Evolutionary conservation across 306 rosid species (phyloP).

Genomic region (Spatholobus suberectus): DNA sequence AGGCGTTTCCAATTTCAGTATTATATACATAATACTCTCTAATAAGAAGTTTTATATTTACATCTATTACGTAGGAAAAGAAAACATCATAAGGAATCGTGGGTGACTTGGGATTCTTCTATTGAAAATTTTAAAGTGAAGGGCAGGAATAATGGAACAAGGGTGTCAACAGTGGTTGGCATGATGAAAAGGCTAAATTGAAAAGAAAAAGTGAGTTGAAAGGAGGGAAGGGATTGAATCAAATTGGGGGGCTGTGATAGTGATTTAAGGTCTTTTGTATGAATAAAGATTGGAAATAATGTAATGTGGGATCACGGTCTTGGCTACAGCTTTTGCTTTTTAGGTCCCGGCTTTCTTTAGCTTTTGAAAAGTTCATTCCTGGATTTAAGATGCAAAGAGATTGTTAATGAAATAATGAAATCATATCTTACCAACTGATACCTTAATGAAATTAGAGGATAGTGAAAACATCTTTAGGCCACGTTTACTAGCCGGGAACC

Average conservation of each 20-base stretch:
- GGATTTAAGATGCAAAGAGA: slow-evolving; percentile 49
- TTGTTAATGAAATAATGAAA: slow-evolving; percentile 41
- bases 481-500: slow-evolving; percentile 3
- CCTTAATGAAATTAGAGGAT: slow-evolving; percentile 38
- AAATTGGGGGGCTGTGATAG: slow-evolving; percentile 52
- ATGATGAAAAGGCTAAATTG: slow-evolving; percentile 55
- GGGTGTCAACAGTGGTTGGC: slow-evolving; percentile 59
- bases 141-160: slow-evolving; percentile 66
- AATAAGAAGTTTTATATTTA: background rate
- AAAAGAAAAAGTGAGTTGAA: slow-evolving; percentile 55
- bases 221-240: slow-evolving; percentile 48
- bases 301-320: slow-evolving; percentile 55
- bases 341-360: slow-evolving; percentile 47
- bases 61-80: slow-evolving; percentile 7
- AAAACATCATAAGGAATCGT: slow-evolving; percentile 34
- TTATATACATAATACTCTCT: background rate
- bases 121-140: slow-evolving; percentile 42
- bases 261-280: slow-evolving; percentile 55
- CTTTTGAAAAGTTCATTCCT: slow-evolving; percentile 58
- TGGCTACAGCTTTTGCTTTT: slow-evolving; percentile 59
- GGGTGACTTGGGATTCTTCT: slow-evolving; percentile 54
- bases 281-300: slow-evolving; percentile 54
- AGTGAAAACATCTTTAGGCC: background rate
- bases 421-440: slow-evolving; percentile 42
- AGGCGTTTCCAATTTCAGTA: background rate